Percentiles rank a stretch among this genome's conserved stretches.
These are phyloP conservation scores for Bipolaris gigantea DNA, from an alignment of 2,329 filamentous ascomycete species.

Conservation along the genomic window DNA sequence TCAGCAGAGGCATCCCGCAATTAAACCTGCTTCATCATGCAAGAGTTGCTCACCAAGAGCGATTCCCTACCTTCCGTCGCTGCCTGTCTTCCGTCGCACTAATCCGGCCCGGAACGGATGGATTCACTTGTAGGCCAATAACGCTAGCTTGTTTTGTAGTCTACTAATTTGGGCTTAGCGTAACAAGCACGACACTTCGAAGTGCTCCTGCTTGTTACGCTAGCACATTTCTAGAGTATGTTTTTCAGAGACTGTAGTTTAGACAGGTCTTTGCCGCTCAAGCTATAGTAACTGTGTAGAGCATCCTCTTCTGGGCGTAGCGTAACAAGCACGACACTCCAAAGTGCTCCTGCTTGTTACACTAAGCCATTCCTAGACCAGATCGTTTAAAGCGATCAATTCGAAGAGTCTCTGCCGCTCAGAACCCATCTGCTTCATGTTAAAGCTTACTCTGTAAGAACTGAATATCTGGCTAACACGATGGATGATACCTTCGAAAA, in stretches of 20 bases:
- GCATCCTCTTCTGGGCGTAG: not conserved
- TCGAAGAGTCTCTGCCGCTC: too few relatives aligned
- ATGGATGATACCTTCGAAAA: constrained; percentile 11
- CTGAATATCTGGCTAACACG: not conserved
- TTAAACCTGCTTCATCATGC: not conserved
- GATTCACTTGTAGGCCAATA: too few relatives aligned
- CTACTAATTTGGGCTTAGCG: not conserved
- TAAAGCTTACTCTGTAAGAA: not conserved
- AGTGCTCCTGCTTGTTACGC: not conserved
- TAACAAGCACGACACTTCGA: not conserved
- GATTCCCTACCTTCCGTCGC: not conserved
- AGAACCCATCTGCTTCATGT: not conserved
- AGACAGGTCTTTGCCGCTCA: too few relatives aligned
- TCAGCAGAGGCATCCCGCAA: not conserved
- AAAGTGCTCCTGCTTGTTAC: not conserved
- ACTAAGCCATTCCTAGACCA: not conserved
- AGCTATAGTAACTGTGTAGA: too few relatives aligned
- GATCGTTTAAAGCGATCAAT: too few relatives aligned
- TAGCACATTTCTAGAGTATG: not conserved
- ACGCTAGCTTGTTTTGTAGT: too few relatives aligned
- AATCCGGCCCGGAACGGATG: not conserved
- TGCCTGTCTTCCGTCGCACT: not conserved
- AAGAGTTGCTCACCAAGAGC: not conserved
- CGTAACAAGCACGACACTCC: not conserved
- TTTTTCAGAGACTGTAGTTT: too few relatives aligned